Conservation (phyloP, 768 basidiomycete genomes). For the Auricularia cornea region DNA sequence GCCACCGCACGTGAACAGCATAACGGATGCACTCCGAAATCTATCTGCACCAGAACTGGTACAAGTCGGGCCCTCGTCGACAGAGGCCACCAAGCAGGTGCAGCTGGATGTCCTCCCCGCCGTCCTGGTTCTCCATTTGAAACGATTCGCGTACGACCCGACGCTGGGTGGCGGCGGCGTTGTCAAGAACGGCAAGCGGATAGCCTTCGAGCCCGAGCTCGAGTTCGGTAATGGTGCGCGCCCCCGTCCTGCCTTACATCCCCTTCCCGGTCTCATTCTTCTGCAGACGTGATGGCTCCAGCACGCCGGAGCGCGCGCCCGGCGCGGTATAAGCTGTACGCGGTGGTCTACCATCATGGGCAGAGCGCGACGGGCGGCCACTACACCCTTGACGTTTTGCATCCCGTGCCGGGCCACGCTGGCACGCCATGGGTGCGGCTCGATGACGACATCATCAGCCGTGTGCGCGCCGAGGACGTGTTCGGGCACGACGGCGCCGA, state of each 20-base stretch:
- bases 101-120: slow-evolving; percentile 79
- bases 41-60: slow-evolving; percentile 76
- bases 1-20: slow-evolving; percentile 65
- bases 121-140: slow-evolving; percentile 80
- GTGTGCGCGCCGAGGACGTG: slow-evolving; percentile 65
- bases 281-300: slow-evolving; percentile 53
- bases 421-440: slow-evolving; percentile 85
- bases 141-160: slow-evolving; percentile 83
- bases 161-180: slow-evolving; percentile 51
- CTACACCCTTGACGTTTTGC: slow-evolving; percentile 86
- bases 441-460: slow-evolving; percentile 83
- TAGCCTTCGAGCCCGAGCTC: slow-evolving; percentile 69
- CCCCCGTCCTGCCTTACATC: neutral
- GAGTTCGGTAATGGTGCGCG: slow-evolving; percentile 60
- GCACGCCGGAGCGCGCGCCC: slow-evolving; percentile 33
- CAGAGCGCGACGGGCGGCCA: slow-evolving; percentile 85
- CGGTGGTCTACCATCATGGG: slow-evolving; percentile 92
- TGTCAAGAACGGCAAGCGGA: slow-evolving; percentile 78
- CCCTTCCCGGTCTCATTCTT: neutral
- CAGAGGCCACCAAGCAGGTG: slow-evolving; percentile 50
- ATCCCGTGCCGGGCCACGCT: slow-evolving; percentile 43
- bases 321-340: slow-evolving; percentile 65
- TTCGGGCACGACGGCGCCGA: slow-evolving; percentile 43
- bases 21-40: slow-evolving; percentile 74
- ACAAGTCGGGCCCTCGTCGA: slow-evolving; percentile 64